Conservation (phyloP, 2,329 filamentous ascomycete genomes). For the Gaeumannomyces sp. region DNA sequence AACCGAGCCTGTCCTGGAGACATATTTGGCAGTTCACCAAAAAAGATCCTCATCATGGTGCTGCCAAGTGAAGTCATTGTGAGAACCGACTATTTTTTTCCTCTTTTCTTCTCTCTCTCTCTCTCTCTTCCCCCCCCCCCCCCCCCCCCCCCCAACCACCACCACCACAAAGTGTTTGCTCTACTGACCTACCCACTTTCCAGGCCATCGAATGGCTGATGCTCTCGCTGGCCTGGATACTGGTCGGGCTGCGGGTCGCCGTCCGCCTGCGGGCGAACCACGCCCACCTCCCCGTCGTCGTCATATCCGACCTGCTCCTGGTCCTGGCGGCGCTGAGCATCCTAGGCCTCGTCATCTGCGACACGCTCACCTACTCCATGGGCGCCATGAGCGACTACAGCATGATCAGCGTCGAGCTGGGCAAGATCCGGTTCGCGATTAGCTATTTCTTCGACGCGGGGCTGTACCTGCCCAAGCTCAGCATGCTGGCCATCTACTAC, state of each 20-base stretch:
- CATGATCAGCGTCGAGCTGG: not conserved
- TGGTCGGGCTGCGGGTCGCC: not conserved
- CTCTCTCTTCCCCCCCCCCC: no score
- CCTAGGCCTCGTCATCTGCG: not conserved
- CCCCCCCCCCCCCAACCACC: no score
- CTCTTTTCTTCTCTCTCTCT: no score
- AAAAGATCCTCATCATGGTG: not conserved
- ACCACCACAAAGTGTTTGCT: not conserved
- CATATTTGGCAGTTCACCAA: no score
- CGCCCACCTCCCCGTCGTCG: not conserved
- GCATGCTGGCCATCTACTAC: slow-evolving; percentile 1
- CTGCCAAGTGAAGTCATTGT: not conserved
- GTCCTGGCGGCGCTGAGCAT: not conserved
- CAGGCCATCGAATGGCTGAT: not conserved
- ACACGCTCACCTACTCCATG: not conserved
- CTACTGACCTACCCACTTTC: no score
- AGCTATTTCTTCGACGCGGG: not conserved
- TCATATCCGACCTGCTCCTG: not conserved
- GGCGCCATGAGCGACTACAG: not conserved
- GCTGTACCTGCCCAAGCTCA: not conserved
- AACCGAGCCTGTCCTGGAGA: no score
- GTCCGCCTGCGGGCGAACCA: not conserved
- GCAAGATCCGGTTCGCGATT: not conserved
- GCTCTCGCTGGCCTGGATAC: not conserved
- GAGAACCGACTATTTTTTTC: not conserved